Conservation (phyloP, 106 monocot species). For the Acanthochlamys bracteata region DNA sequence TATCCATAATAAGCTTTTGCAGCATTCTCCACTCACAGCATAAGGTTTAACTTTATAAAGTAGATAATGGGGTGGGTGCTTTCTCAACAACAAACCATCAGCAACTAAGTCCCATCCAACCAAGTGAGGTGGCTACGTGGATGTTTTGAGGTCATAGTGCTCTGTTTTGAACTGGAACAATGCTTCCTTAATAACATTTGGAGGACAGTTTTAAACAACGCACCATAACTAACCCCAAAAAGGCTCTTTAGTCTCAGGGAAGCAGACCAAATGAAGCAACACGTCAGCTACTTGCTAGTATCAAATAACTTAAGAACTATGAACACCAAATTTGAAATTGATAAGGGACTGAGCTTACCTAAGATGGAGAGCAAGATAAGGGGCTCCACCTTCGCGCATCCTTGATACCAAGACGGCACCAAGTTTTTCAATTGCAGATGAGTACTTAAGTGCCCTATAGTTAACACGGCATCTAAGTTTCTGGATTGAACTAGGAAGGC, state of each 20-base stretch:
- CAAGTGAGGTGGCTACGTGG: too few relatives aligned
- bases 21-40: too few relatives aligned
- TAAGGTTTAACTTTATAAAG: too few relatives aligned
- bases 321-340: not conserved
- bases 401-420: conserved; percentile 66
- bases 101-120: too few relatives aligned
- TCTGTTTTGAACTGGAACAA: too few relatives aligned
- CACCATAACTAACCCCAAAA: not conserved
- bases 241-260: not conserved
- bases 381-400: conserved; percentile 57
- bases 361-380: conserved; percentile 91
- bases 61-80: too few relatives aligned
- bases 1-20: too few relatives aligned
- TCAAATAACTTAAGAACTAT: not conserved
- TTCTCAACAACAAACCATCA: too few relatives aligned
- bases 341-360: conserved; percentile 26
- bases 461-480: conserved; percentile 90
- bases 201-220: too few relatives aligned
- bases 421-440: conserved; percentile 59
- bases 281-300: not conserved
- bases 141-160: too few relatives aligned
- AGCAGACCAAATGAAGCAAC: not conserved
- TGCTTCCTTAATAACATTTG: too few relatives aligned
- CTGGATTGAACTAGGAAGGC: conserved; percentile 71
- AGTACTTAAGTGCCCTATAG: conserved; percentile 79